These are phyloP conservation scores for Sisymbrium altissimum DNA, from an alignment of 345 rosid species.

Conservation along the genomic window DNA sequence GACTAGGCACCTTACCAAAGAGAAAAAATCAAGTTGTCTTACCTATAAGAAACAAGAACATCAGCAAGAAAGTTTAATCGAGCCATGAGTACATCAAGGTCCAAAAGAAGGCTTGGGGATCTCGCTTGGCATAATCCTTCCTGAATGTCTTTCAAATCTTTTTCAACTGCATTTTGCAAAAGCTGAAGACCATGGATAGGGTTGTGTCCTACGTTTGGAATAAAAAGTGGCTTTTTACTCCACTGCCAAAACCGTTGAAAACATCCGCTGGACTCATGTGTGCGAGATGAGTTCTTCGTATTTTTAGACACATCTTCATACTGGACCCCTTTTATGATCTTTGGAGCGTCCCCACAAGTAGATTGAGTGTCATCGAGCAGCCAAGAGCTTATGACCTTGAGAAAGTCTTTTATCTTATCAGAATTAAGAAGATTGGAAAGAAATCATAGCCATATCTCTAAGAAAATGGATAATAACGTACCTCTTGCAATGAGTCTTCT, in stretches of 20 bases:
- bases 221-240: constrained; percentile 25
- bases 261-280: constrained; percentile 25
- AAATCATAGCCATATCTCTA: background rate
- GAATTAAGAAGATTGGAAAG: background rate
- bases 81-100: constrained; percentile 38
- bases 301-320: constrained; percentile 21
- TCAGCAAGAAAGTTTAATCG: constrained; percentile 61
- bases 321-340: constrained; percentile 20
- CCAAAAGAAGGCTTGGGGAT: constrained; percentile 30
- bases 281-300: constrained; percentile 27
- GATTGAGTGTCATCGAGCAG: constrained; percentile 37
- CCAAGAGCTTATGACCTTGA: constrained; percentile 66
- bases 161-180: constrained; percentile 56
- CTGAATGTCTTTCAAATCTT: constrained; percentile 56
- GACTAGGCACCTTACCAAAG: background rate
- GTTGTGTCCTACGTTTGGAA: constrained; percentile 29
- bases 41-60: constrained; percentile 71
- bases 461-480: constrained; percentile 11
- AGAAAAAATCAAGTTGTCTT: constrained; percentile 18
- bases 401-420: constrained; percentile 26
- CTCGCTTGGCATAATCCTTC: constrained; percentile 41
- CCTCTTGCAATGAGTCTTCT: constrained; percentile 68
- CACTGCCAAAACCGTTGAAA: constrained; percentile 32
- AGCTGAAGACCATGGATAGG: constrained; percentile 42
- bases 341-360: background rate